Evolutionary conservation across 2,329 filamentous ascomycete species (phyloP).

Genomic region (Xylaria sp.): DNA sequence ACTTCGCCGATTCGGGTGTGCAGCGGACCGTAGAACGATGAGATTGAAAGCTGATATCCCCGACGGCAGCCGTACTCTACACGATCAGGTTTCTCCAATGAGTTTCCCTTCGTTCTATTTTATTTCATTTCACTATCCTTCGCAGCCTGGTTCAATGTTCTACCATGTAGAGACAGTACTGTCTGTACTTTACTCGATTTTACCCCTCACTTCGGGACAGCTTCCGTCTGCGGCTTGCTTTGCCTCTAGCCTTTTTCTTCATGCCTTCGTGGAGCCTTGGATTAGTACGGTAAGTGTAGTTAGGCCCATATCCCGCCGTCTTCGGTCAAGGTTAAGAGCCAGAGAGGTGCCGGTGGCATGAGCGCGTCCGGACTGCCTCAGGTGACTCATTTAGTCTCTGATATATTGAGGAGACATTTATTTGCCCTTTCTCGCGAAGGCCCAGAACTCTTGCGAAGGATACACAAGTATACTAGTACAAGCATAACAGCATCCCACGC

Average conservation of each 20-base stretch:
- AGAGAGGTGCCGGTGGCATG: conserved; percentile 37
- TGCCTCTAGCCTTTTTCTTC: conserved; percentile 30
- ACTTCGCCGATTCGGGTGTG: conserved; percentile 32
- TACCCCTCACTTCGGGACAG: conserved; percentile 41
- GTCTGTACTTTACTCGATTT: conserved; percentile 17
- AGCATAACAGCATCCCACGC: conserved; percentile 33
- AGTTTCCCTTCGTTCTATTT: not conserved
- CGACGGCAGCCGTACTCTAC: conserved; percentile 38
- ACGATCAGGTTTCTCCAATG: conserved; percentile 38
- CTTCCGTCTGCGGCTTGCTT: conserved; percentile 44
- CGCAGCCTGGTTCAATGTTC: conserved; percentile 4
- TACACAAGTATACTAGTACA: conserved; percentile 33
- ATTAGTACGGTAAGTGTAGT: no score
- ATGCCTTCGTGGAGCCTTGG: conserved; percentile 30
- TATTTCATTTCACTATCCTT: conserved; percentile 35
- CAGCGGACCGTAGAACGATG: conserved; percentile 29
- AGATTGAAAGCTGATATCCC: conserved; percentile 36
- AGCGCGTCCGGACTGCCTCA: conserved; percentile 44
- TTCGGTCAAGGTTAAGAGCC: conserved; percentile 39
- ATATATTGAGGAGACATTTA: conserved; percentile 40
- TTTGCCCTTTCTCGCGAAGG: conserved; percentile 40
- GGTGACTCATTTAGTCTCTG: conserved; percentile 51
- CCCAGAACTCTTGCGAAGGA: conserved; percentile 48
- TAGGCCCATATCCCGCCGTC: conserved; percentile 29
- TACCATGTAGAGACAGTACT: not conserved